Evolutionary conservation across 139 green algal genomes (phyloP).

Genomic region (Chlamydomonas schloesseri): DNA sequence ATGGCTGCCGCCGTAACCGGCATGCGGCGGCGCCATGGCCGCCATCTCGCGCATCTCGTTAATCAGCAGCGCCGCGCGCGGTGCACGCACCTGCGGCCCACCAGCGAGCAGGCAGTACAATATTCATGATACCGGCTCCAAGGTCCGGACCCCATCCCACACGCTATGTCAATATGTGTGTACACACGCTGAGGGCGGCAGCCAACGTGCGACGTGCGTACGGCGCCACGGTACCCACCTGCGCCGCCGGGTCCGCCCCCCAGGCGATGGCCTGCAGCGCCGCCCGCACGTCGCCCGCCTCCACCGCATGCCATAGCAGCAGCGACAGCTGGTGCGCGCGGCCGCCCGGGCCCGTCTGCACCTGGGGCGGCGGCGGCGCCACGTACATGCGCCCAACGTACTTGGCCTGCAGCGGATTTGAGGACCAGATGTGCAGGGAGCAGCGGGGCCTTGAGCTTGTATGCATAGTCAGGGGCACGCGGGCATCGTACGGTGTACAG

Average conservation of each 20-base stretch:
- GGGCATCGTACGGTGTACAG: too few relatives aligned
- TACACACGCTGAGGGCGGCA: too few relatives aligned
- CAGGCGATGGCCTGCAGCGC: conserved; percentile 59
- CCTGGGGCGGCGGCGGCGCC: neutral
- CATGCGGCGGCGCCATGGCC: neutral
- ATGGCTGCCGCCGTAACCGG: neutral
- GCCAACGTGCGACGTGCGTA: too few relatives aligned
- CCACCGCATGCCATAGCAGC: conserved; percentile 56
- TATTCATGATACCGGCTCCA: too few relatives aligned
- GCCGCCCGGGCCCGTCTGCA: conserved; percentile 25
- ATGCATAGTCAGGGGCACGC: too few relatives aligned
- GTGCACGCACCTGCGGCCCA: neutral
- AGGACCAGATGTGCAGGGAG: neutral
- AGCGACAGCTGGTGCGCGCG: conserved; percentile 17
- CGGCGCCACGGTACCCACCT: too few relatives aligned
- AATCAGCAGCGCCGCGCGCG: conserved; percentile 13
- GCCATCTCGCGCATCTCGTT: conserved; percentile 14
- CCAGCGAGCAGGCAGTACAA: too few relatives aligned
- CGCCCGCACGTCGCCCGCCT: conserved; percentile 19
- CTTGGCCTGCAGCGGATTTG: conserved; percentile 42
- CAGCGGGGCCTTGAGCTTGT: too few relatives aligned
- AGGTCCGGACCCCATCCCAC: too few relatives aligned
- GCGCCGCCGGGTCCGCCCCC: conserved; percentile 50
- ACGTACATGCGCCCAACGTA: conserved; percentile 51
- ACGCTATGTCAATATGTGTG: too few relatives aligned